These are phyloP conservation scores for Huiozyma sinensis DNA, from an alignment of 805 yeast species.

Conservation along the genomic window DNA sequence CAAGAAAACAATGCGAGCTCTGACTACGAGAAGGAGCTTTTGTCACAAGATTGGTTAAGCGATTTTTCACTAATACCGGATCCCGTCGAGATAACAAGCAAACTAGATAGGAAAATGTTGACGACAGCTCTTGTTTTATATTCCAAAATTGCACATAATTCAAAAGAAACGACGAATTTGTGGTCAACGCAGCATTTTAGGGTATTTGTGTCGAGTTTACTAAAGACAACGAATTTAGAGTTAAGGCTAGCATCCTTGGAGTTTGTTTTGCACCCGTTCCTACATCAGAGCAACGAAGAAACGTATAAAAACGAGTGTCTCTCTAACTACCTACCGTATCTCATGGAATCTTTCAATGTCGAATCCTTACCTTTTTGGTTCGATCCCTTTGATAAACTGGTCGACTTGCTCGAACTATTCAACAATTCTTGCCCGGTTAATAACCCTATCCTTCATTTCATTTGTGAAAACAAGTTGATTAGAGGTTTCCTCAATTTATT, in stretches of 20 bases:
- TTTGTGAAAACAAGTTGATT: conserved; percentile 17
- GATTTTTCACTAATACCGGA: conserved; percentile 12
- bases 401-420: conserved; percentile 13
- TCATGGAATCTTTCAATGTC: conserved; percentile 17
- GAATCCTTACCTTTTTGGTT: conserved; percentile 25
- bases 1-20: background rate
- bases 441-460: conserved; percentile 19
- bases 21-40: conserved; percentile 7
- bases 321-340: conserved; percentile 17
- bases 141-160: background rate
- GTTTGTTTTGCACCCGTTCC: conserved; percentile 12
- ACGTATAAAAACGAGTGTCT: conserved; percentile 8
- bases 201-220: conserved; percentile 14
- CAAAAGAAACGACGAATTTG: conserved; percentile 1
- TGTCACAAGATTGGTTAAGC: conserved; percentile 11
- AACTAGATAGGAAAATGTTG: conserved; percentile 11
- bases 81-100: conserved; percentile 13
- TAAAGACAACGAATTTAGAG: conserved; percentile 14
- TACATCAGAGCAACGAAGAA: conserved; percentile 7
- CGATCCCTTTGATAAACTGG: conserved; percentile 21
- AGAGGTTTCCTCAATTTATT: conserved; percentile 18
- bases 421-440: conserved; percentile 15
- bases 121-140: conserved; percentile 13
- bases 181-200: conserved; percentile 11
- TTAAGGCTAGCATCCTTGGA: conserved; percentile 17